phyloP scores from a whole-genome alignment of 768 basidiomycete genomes.

The Rhodotorula toruloides region DNA sequence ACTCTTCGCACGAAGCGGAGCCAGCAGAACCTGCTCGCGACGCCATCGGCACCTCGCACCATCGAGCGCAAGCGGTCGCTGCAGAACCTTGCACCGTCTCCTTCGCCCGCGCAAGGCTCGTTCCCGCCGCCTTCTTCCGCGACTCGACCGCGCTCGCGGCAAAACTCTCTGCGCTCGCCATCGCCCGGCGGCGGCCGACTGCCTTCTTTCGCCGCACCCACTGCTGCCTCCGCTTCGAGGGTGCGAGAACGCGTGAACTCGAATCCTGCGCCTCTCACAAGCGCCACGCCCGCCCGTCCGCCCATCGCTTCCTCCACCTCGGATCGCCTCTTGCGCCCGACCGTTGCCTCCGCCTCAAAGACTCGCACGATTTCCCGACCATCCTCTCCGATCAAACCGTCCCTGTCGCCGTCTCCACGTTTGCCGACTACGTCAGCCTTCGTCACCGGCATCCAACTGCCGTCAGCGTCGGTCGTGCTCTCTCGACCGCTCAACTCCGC shows the following conservation, averaged over 20 bases:
- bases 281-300: neutral
- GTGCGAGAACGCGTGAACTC: conserved; percentile 13
- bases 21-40: conserved; percentile 15
- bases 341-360: conserved; percentile 13
- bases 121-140: neutral
- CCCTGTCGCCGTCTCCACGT: neutral
- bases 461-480: conserved; percentile 5
- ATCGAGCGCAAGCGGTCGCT: conserved; percentile 24
- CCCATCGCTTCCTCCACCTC: neutral
- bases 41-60: neutral
- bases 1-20: conserved; percentile 8
- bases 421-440: neutral
- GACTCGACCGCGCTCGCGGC: neutral
- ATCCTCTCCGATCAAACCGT: neutral
- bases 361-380: neutral
- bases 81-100: conserved; percentile 13
- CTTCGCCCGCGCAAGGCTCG: neutral
- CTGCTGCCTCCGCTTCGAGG: conserved; percentile 18
- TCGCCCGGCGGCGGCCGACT: neutral
- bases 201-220: conserved; percentile 30
- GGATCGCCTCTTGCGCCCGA: conserved; percentile 9
- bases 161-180: neutral
- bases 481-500: neutral
- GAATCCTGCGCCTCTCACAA: conserved; percentile 2
- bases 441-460: neutral